Evolutionary conservation across 2,329 filamentous ascomycete species (phyloP).

Genomic region (Paecilomyces sp.): DNA sequence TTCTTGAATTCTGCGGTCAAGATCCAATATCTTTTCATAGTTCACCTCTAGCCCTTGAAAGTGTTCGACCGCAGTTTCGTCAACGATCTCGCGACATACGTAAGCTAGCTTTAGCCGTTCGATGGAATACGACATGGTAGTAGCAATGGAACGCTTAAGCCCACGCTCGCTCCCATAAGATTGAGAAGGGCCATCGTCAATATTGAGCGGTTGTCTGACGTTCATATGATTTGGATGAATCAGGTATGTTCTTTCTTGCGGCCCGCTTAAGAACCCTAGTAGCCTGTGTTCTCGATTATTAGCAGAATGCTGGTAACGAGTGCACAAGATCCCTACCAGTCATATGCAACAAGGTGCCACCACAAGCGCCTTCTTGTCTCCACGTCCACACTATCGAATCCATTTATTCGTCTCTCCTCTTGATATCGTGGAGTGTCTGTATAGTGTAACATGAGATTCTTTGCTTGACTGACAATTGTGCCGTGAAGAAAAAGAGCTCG

Average conservation of each 20-base stretch:
- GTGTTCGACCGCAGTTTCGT: conserved; percentile 22
- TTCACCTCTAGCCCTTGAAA: conserved; percentile 18
- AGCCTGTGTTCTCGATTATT: conserved; percentile 18
- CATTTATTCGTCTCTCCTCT: conserved; percentile 9
- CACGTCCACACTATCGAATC: conserved; percentile 16
- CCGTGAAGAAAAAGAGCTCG: conserved; percentile 17
- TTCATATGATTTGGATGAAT: conserved; percentile 36
- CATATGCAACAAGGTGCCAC: conserved; percentile 38
- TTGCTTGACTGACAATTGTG: conserved; percentile 22
- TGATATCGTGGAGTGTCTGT: conserved; percentile 19
- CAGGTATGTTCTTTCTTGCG: conserved; percentile 38
- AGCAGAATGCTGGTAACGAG: background rate
- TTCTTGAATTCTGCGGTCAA: conserved; percentile 28
- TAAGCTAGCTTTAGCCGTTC: conserved; percentile 35
- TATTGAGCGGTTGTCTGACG: conserved; percentile 34
- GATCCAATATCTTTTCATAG: conserved; percentile 31
- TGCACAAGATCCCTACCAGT: conserved; percentile 27
- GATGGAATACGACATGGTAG: conserved; percentile 40
- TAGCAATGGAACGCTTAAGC: conserved; percentile 28
- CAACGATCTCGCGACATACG: conserved; percentile 34
- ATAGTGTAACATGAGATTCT: conserved; percentile 28
- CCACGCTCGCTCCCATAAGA: conserved; percentile 11
- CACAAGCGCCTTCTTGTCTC: conserved; percentile 36
- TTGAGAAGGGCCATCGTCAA: conserved; percentile 33
- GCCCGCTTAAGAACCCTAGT: conserved; percentile 33